Evolutionary conservation across 176 grass and related monocot genomes (phyloP), one percentile per base, ranked within the genome.

Genomic region (Carex pumila): DNA sequence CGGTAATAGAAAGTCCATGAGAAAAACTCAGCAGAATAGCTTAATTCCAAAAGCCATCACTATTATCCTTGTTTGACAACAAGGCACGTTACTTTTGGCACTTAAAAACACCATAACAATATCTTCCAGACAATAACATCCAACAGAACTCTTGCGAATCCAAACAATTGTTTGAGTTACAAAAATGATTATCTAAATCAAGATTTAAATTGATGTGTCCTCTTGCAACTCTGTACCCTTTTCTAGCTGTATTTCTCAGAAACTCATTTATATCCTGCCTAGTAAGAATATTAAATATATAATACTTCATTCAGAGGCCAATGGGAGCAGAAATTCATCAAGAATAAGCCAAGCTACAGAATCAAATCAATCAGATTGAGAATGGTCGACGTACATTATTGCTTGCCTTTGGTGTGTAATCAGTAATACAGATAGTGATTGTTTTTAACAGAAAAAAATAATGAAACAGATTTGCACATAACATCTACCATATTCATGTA

Each of bases 401-500:
- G 25, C 25, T 25, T 25, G 25, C 25, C 25, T 25, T 25, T 25
- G 25, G 25, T 25, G 25, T 0, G 25, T 25, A 25, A 25, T 25
- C 25, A 25, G 25, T 50, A 50, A 73, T 50, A 73, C n/a, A 71
- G 2, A 49, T 47, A n/a, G 14, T 22, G 18, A 50, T 22, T 49
- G 14, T 12, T 50, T 47, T 73, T 25, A 73, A 50, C 41, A 64
- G 21, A 39, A 64, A 81, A 7, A 21, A 60, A 43, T 45, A 61
- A 79, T 3, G 4, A 32, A 12, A 8, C 58, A 53, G 11, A 67
- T 53, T 50, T 65, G 14, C 5, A 61, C 57, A 58, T 37, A 75
- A 14, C 60, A 29, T 53, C 92, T 81, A 98, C 95, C 95, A 81
- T 92, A 95, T 71, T 92, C 92, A 90, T 98, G 95, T 84, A 98